Conservation (phyloP, 352 stramenopile species). For the Phytophthora europaea region DNA sequence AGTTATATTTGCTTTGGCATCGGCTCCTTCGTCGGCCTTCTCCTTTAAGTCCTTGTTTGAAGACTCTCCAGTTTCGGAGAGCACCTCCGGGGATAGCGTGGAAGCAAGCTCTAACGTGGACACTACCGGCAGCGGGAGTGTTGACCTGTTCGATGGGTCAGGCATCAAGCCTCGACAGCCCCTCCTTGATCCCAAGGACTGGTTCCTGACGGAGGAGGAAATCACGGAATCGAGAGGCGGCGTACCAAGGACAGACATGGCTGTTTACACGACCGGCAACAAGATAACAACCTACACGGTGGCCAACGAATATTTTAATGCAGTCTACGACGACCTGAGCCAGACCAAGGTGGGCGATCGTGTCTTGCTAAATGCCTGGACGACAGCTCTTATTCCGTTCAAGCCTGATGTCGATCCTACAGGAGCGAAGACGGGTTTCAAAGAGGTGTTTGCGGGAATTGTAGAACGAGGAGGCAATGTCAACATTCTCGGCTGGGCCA, state of each 20-base stretch:
- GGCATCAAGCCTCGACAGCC: constrained; percentile 41
- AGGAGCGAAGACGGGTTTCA: constrained; percentile 43
- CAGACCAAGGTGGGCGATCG: constrained; percentile 24
- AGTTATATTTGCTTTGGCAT: neutral
- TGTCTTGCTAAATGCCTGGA: constrained; percentile 58
- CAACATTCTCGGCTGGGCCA: constrained; percentile 58
- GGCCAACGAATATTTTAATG: constrained; percentile 52
- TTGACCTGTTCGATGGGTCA: neutral
- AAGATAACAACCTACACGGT: constrained; percentile 49
- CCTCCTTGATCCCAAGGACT: constrained; percentile 46
- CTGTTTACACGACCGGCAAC: constrained; percentile 47
- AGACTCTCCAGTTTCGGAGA: neutral
- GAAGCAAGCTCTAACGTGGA: neutral
- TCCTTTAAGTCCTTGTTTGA: neutral
- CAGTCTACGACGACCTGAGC: constrained; percentile 51
- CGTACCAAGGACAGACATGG: constrained; percentile 41
- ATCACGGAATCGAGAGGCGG: constrained; percentile 52
- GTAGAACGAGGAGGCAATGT: constrained; percentile 47
- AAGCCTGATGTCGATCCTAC: constrained; percentile 37
- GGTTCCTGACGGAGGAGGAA: constrained; percentile 60
- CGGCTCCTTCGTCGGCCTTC: neutral
- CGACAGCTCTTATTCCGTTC: constrained; percentile 51
- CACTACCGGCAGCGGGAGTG: neutral
- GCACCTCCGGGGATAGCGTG: neutral
- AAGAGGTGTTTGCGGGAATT: constrained; percentile 40